phyloP scores from a whole-genome alignment of 2,329 filamentous ascomycete genomes.

The Aspergillus candidus region DNA sequence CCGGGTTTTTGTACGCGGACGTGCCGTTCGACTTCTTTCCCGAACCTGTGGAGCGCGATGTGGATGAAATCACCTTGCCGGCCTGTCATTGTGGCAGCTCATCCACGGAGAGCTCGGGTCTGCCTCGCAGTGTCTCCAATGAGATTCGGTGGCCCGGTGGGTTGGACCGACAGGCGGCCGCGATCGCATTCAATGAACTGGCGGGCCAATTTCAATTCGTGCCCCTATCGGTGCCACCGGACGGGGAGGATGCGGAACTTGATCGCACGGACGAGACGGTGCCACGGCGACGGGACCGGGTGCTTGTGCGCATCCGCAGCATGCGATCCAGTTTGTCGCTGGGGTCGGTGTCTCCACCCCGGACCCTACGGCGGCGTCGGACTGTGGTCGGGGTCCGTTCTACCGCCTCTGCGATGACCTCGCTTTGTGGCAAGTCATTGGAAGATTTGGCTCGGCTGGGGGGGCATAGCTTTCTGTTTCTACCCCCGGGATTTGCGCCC shows the following conservation, averaged over 20 bases:
- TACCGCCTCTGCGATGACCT: constrained; percentile 25
- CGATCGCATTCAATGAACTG: constrained; percentile 26
- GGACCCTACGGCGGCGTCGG: constrained; percentile 33
- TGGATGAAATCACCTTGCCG: no score
- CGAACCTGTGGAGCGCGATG: no score
- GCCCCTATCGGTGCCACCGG: constrained; percentile 8
- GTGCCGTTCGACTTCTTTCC: no score
- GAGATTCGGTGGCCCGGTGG: constrained; percentile 17
- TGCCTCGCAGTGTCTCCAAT: constrained; percentile 15
- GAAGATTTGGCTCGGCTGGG: constrained; percentile 40
- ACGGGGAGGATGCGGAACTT: background rate
- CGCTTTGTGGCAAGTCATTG: constrained; percentile 31
- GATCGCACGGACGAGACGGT: constrained; percentile 3
- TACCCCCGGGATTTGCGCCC: constrained; percentile 35
- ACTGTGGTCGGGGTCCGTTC: constrained; percentile 31
- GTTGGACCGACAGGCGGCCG: constrained; percentile 21
- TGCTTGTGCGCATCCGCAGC: constrained; percentile 28
- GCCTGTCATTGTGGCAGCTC: constrained; percentile 5
- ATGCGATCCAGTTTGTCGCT: constrained; percentile 31
- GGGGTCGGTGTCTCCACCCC: constrained; percentile 11
- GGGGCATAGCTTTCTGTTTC: constrained; percentile 34
- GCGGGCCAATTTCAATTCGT: constrained; percentile 19
- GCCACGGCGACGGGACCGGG: constrained; percentile 14
- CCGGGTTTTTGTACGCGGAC: no score
- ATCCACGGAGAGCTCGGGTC: constrained; percentile 17